These are phyloP conservation scores for Oxytropis ochrocephala DNA, from an alignment of 306 rosid genomes.

Conservation along the genomic window DNA sequence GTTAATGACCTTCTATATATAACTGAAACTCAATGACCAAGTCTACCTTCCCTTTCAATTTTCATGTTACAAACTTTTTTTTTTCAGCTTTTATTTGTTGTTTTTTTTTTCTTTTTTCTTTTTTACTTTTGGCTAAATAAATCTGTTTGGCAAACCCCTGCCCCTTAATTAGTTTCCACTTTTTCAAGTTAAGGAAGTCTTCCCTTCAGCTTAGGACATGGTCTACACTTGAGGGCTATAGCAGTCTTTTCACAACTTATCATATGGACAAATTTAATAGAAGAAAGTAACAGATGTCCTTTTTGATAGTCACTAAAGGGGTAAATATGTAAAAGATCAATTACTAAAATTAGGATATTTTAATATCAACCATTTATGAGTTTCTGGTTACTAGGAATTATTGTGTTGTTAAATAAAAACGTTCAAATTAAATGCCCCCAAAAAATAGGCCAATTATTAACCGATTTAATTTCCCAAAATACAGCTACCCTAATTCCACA, in stretches of 20 bases:
- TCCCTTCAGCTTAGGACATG: slow-evolving; percentile 22
- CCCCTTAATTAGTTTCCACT: slow-evolving; percentile 12
- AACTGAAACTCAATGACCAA: slow-evolving; percentile 4
- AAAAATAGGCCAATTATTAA: too few species aligned
- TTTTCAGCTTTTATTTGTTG: background rate
- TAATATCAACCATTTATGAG: too few species aligned
- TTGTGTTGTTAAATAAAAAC: too few species aligned
- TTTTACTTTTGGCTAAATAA: background rate
- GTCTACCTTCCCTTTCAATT: slow-evolving; percentile 17
- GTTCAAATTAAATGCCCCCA: too few species aligned
- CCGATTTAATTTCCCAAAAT: too few species aligned
- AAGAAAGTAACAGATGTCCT: slow-evolving; percentile 9
- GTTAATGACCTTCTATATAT: slow-evolving; percentile 23
- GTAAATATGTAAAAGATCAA: too few species aligned
- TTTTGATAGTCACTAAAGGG: too few species aligned
- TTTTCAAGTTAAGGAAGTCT: slow-evolving; percentile 23
- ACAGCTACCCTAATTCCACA: too few species aligned
- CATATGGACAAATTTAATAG: background rate
- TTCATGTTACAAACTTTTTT: background rate
- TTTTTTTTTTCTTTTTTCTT: background rate
- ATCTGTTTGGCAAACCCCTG: slow-evolving; percentile 17
- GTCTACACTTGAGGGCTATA: slow-evolving; percentile 10
- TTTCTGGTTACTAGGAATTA: too few species aligned
- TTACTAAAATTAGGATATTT: too few species aligned
- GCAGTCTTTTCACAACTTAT: background rate